Evolutionary conservation across 164 flowering plant species (phyloP).

Genomic region (Annona squamosa): DNA sequence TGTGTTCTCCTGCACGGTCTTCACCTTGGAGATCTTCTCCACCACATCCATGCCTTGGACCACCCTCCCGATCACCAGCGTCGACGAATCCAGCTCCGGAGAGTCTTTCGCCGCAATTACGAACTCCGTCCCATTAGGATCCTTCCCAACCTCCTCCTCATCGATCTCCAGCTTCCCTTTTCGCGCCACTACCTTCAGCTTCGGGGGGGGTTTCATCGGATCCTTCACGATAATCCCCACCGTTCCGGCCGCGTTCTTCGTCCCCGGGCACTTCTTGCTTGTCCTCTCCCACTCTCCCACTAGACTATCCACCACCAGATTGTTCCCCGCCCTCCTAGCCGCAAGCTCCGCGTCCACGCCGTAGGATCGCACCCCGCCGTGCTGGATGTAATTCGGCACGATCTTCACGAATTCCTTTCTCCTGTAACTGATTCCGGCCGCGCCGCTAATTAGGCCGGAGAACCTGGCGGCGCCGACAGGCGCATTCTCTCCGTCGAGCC

Average conservation of each 20-base stretch:
- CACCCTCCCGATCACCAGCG: constrained; percentile 67
- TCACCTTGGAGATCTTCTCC: constrained; percentile 55
- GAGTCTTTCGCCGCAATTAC: constrained; percentile 54
- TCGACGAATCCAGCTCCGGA: constrained; percentile 70
- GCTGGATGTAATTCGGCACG: constrained; percentile 80
- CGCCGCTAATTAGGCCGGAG: constrained; percentile 51
- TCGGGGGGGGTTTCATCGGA: constrained; percentile 76
- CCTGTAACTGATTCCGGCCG: constrained; percentile 72
- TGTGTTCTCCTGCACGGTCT: constrained; percentile 87
- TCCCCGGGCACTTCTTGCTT: constrained; percentile 37
- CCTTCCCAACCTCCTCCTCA: constrained; percentile 61
- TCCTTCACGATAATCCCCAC: constrained; percentile 73
- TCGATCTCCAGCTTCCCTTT: constrained; percentile 79
- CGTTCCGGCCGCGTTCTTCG: constrained; percentile 50
- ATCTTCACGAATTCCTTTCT: constrained; percentile 86
- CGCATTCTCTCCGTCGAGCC: constrained; percentile 40
- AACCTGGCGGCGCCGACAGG: constrained; percentile 63
- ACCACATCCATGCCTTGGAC: constrained; percentile 79
- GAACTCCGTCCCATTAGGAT: constrained; percentile 91
- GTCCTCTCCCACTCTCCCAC: constrained; percentile 35
- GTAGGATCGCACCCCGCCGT: constrained; percentile 81
- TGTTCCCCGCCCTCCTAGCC: constrained; percentile 32
- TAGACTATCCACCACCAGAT: constrained; percentile 28
- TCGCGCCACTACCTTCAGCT: constrained; percentile 71
- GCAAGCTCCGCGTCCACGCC: constrained; percentile 83